Evolutionary conservation across 192 early-diverging fungal species (phyloP), one percentile per base, ranked within the genome.

Genomic region (Podila minutissima): DNA sequence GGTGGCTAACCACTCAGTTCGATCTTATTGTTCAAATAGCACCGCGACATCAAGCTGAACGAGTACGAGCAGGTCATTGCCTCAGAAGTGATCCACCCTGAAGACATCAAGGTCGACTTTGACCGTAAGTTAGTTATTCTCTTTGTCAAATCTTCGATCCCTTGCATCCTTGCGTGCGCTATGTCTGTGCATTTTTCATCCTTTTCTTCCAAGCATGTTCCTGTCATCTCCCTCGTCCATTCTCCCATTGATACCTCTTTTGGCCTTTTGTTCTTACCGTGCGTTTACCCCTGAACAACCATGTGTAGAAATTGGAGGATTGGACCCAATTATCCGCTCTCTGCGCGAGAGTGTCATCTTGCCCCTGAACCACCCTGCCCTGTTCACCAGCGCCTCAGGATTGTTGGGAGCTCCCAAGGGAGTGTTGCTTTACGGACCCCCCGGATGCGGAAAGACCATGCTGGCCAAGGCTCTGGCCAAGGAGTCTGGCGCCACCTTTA

Each of bases 401-500:
- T 83, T 99, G 50, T 82, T 99, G 55, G 96, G 95, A 8, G 93
- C 96, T 10, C 96, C 98, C 37, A 96, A 97, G 69, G 98, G 98
- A 33, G 95, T 97, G 22, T 74, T 98, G 49, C 84, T 99, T n/a
- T 96, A 97, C 82, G 98, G 97, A 11, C 96, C 97, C 49, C 96
- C 97, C 19, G 93, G 97, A 28, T 97, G 96, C 71, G 98, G 98
- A 59, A 99, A 99, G 82, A 99, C 97, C 19, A 97, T 99, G 96
- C 75, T 97, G 75, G 98, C 98, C 62, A 98, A 99, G 85, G 98
- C 98, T 6, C 89, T 99, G 31, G 97, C 98, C 33, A 93, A 93
- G 59, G 98, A 99, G 82, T 97, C 96, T n/a, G 91, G 92, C 53
- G 98, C 98, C 0, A 97, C 93, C 0, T 99, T 99, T 74, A 97